Conservation (phyloP, 352 stramenopile genomes). For the Pythium sukuiense region DNA sequence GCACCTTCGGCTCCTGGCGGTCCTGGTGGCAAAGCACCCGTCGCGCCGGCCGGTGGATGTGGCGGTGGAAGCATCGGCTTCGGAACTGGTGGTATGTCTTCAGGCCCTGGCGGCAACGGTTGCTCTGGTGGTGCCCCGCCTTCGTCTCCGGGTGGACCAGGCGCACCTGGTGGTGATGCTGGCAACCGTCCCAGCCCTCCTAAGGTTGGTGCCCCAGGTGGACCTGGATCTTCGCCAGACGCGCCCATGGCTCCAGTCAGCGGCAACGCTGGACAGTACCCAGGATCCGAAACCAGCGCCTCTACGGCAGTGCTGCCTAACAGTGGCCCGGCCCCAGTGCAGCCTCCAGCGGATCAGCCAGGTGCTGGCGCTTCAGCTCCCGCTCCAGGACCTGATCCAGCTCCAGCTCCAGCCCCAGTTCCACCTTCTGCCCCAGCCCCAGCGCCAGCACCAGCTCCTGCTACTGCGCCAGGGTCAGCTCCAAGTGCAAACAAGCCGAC, state of each 20-base stretch:
- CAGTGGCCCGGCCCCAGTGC: too few relatives aligned
- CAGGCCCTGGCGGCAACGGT: neutral
- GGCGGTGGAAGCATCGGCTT: neutral
- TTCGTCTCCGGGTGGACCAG: neutral
- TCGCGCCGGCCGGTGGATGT: neutral
- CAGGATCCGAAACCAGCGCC: neutral
- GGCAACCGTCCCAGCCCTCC: neutral
- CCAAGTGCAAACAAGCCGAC: too few relatives aligned
- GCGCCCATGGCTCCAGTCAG: neutral
- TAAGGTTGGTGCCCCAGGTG: too few relatives aligned
- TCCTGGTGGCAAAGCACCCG: neutral
- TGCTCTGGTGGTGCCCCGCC: neutral
- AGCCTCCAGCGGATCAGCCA: too few relatives aligned
- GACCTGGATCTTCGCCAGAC: too few relatives aligned
- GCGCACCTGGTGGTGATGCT: neutral
- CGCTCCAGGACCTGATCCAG: too few relatives aligned
- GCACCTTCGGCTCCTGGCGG: too few relatives aligned
- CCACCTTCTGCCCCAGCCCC: too few relatives aligned
- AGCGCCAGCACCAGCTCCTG: too few relatives aligned
- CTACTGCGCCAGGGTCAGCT: too few relatives aligned
- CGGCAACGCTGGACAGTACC: neutral
- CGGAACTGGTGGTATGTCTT: neutral
- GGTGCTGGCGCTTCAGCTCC: too few relatives aligned
- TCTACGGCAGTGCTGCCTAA: neutral
- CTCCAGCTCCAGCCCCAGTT: too few relatives aligned